phyloP scores from a whole-genome alignment of 805 yeast genomes.

The Cyberlindnera xishuangbannaensis region DNA sequence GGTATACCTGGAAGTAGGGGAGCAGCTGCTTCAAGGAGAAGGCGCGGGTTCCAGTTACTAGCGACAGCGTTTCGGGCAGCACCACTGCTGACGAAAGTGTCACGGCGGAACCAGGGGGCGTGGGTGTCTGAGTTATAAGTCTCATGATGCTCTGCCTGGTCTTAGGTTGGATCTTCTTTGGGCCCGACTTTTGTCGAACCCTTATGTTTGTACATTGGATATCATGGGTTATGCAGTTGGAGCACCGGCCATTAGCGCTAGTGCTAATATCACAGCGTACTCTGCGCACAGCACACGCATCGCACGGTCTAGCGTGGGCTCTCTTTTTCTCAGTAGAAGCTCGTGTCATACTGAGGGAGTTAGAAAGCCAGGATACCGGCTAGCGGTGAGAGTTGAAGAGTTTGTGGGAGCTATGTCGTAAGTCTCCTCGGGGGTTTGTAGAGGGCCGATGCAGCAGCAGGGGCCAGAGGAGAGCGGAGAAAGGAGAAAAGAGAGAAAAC shows the following conservation, averaged over 20 bases:
- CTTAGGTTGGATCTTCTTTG: constrained; percentile 20
- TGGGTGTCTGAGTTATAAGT: too few species aligned
- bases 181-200: constrained; percentile 22
- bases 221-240: constrained; percentile 20
- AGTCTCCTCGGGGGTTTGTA: not conserved
- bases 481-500: too few species aligned
- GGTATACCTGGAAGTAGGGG: constrained; percentile 21
- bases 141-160: constrained; percentile 17
- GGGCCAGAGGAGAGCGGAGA: too few species aligned
- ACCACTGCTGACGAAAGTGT: too few species aligned
- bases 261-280: constrained; percentile 21
- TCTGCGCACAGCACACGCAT: constrained; percentile 24
- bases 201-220: constrained; percentile 21
- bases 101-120: too few species aligned
- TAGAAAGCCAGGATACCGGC: too few species aligned
- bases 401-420: too few species aligned
- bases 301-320: constrained; percentile 20
- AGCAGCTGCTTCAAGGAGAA: constrained; percentile 18
- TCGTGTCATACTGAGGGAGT: too few species aligned
- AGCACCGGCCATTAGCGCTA: constrained; percentile 12
- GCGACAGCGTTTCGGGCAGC: too few species aligned
- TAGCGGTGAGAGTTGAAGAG: too few species aligned
- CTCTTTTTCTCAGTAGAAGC: constrained; percentile 3
- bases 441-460: too few species aligned
- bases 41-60: constrained; percentile 1